Conservation (phyloP, 345 rosid species). For the Aquilaria sinensis region DNA sequence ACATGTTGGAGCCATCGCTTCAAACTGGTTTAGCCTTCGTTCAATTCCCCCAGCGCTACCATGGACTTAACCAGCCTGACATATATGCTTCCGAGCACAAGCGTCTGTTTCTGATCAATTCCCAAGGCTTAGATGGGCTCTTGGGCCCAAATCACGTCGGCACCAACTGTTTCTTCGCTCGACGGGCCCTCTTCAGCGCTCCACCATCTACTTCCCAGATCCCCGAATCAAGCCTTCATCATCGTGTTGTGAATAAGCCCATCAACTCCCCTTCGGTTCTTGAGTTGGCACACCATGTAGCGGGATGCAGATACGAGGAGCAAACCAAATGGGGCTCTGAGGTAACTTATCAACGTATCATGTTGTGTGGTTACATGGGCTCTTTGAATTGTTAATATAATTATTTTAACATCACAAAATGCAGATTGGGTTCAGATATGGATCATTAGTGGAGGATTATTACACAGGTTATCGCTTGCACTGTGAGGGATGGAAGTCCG, state of each 20-base stretch:
- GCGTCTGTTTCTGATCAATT: slow-evolving; percentile 33
- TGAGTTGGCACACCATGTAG: slow-evolving; percentile 47
- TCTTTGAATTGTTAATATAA: no score
- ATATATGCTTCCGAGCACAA: slow-evolving; percentile 44
- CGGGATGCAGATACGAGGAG: slow-evolving; percentile 45
- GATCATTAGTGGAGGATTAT: slow-evolving; percentile 47
- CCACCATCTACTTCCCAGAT: slow-evolving; percentile 32
- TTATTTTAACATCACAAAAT: neutral
- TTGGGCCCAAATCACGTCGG: slow-evolving; percentile 47
- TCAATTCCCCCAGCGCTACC: slow-evolving; percentile 73
- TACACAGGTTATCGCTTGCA: slow-evolving; percentile 40
- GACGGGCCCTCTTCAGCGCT: slow-evolving; percentile 52
- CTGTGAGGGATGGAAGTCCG: slow-evolving; percentile 50
- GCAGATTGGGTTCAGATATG: slow-evolving; percentile 57
- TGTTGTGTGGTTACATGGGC: no score
- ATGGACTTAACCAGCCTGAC: slow-evolving; percentile 48
- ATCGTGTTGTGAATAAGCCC: slow-evolving; percentile 17
- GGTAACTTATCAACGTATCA: slow-evolving; percentile 23
- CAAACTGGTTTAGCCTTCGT: slow-evolving; percentile 27
- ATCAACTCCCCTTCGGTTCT: slow-evolving; percentile 21
- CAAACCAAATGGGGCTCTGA: slow-evolving; percentile 65
- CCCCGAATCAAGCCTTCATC: slow-evolving; percentile 25
- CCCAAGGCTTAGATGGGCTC: slow-evolving; percentile 46
- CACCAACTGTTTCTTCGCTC: slow-evolving; percentile 55
- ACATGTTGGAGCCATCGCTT: slow-evolving; percentile 35